phyloP scores from a whole-genome alignment of 2,329 filamentous ascomycete species.

The Lasiodiplodia sp. region DNA sequence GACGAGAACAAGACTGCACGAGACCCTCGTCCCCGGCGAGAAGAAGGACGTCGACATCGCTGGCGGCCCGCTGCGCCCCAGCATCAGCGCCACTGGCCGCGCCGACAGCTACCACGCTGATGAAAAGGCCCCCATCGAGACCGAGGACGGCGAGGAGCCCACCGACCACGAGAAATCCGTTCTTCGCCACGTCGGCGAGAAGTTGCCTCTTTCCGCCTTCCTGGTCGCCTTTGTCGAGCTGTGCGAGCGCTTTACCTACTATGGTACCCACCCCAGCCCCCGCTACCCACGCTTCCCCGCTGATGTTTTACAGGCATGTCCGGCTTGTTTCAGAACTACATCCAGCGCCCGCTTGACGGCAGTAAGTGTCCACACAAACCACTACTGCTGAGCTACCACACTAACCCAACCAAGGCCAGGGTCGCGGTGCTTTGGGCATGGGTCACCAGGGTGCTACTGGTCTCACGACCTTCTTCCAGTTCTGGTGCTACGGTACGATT shows the following conservation, averaged over 20 bases:
- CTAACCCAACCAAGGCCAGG: conserved; percentile 4
- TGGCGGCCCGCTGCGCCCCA: conserved; percentile 21
- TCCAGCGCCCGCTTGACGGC: conserved; percentile 35
- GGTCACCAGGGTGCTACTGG: conserved; percentile 45
- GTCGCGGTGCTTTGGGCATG: conserved; percentile 36
- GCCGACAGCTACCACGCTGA: conserved; percentile 23
- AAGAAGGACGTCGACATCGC: conserved; percentile 21
- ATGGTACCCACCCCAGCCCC: conserved; percentile 3
- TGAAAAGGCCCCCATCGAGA: conserved; percentile 19
- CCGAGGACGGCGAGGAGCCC: conserved; percentile 40
- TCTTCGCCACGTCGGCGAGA: conserved; percentile 45
- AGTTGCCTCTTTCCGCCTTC: conserved; percentile 45
- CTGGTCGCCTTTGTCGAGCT: conserved; percentile 48
- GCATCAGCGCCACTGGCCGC: conserved; percentile 4
- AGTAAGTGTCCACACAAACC: neutral
- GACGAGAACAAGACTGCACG: conserved; percentile 8
- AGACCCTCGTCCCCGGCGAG: conserved; percentile 4
- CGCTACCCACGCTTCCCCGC: neutral
- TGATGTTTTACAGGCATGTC: conserved; percentile 31
- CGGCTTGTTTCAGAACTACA: conserved; percentile 50
- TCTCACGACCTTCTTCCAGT: conserved; percentile 46
- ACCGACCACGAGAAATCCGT: conserved; percentile 43
- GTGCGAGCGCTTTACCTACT: conserved; percentile 48
- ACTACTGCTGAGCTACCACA: neutral
- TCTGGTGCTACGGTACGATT: conserved; percentile 43